Conservation (phyloP, 768 basidiomycete genomes). For the Lactifluus volemus region DNA sequence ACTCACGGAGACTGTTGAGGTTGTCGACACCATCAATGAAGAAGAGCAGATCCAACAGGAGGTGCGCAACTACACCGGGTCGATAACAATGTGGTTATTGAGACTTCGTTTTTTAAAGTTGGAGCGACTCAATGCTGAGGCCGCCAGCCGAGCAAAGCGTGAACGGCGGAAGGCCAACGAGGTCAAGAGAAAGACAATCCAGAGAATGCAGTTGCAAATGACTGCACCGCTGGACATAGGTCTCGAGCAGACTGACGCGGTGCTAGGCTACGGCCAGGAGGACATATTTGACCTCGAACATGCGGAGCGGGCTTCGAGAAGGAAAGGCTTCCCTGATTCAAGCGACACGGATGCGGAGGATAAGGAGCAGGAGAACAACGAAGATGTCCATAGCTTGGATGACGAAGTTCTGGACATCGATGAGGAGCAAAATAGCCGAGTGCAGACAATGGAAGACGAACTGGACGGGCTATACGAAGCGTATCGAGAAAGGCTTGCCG, state of each 20-base stretch:
- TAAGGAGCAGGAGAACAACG: slow-evolving; percentile 33
- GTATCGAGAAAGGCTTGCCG: slow-evolving; percentile 71
- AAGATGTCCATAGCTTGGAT: slow-evolving; percentile 33
- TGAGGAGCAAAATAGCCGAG: slow-evolving; percentile 59
- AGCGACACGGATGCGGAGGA: slow-evolving; percentile 28
- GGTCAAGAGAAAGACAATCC: slow-evolving; percentile 76
- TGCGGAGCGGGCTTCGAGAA: slow-evolving; percentile 40
- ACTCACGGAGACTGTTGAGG: slow-evolving; percentile 58
- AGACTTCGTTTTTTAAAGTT: slow-evolving; percentile 41
- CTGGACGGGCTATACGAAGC: slow-evolving; percentile 84
- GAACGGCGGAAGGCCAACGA: slow-evolving; percentile 84
- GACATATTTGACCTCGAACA: slow-evolving; percentile 83
- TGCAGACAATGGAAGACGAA: slow-evolving; percentile 66
- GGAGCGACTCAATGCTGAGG: slow-evolving; percentile 73
- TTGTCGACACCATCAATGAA: slow-evolving; percentile 67
- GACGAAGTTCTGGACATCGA: slow-evolving; percentile 48
- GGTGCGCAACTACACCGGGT: slow-evolving; percentile 36
- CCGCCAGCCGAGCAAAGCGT: slow-evolving; percentile 61
- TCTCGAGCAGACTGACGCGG: slow-evolving; percentile 69
- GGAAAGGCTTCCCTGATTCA: slow-evolving; percentile 30
- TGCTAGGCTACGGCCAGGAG: slow-evolving; percentile 65
- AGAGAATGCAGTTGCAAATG: slow-evolving; percentile 96
- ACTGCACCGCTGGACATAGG: slow-evolving; percentile 96
- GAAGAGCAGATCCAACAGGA: slow-evolving; percentile 87
- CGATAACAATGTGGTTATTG: slow-evolving; percentile 11